Conservation (phyloP, 352 stramenopile genomes). For the Thalassiosira sp. region DNA sequence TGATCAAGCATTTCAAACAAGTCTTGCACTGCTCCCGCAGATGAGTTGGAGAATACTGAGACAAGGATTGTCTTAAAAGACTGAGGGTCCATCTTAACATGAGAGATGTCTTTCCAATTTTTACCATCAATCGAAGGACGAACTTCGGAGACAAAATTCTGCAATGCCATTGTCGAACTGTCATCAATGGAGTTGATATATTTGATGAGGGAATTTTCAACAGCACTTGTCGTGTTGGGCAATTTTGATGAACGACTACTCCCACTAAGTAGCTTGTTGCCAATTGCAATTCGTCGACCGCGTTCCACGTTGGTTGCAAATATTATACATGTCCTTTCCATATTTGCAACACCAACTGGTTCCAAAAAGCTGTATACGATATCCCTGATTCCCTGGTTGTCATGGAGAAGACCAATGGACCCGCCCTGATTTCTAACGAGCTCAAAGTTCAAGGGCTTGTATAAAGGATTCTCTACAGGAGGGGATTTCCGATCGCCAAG, state of each 20-base stretch:
- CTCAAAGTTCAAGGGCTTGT: conserved; percentile 12
- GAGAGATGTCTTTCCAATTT: conserved; percentile 4
- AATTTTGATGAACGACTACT: background rate
- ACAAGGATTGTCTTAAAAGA: background rate
- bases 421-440: background rate
- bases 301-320: conserved; percentile 18
- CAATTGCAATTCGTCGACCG: conserved; percentile 19
- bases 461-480: conserved; percentile 5
- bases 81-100: conserved; percentile 2
- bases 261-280: background rate
- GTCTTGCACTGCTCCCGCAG: background rate
- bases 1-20: background rate
- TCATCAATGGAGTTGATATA: conserved; percentile 13
- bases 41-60: conserved; percentile 1
- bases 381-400: conserved; percentile 13
- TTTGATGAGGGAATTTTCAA: conserved; percentile 13
- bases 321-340: conserved; percentile 18
- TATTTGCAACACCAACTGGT: conserved; percentile 27
- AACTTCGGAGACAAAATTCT: background rate
- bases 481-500: background rate
- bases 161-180: conserved; percentile 8
- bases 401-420: background rate
- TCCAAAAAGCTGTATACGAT: conserved; percentile 9
- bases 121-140: background rate
- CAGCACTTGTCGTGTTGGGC: background rate